A percentile compares a stretch with the other conserved stretches of the same genome.
phyloP scores from a whole-genome alignment of 805 yeast genomes.

The Komagataella mondaviorum region DNA sequence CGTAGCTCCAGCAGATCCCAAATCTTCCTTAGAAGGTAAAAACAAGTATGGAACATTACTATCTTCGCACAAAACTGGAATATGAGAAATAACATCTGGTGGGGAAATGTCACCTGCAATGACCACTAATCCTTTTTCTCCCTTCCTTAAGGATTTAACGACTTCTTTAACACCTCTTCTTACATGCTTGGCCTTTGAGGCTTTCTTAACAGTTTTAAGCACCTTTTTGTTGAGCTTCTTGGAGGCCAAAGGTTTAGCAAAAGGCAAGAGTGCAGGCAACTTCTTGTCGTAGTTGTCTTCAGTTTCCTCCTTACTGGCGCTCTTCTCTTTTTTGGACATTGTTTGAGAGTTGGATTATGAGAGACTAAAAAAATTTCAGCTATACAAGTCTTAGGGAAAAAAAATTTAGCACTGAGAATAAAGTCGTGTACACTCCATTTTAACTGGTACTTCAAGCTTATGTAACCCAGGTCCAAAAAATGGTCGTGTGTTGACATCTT shows the following conservation, averaged over 20 bases:
- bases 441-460: background rate
- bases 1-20: slow-evolving; percentile 98
- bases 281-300: slow-evolving; percentile 87
- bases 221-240: slow-evolving; percentile 93
- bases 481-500: background rate
- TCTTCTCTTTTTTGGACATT: slow-evolving; percentile 33
- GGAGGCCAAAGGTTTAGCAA: slow-evolving; percentile 91
- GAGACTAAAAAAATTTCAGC: background rate
- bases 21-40: slow-evolving; percentile 94
- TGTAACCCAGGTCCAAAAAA: background rate
- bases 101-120: slow-evolving; percentile 99
- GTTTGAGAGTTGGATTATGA: slow-evolving; percentile 1
- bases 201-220: slow-evolving; percentile 91
- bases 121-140: slow-evolving; percentile 92
- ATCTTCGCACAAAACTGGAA: slow-evolving; percentile 97
- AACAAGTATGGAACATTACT: slow-evolving; percentile 81
- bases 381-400: background rate
- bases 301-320: slow-evolving; percentile 19
- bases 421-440: background rate
- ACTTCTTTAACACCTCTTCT: slow-evolving; percentile 99
- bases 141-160: slow-evolving; percentile 93
- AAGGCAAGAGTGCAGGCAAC: slow-evolving; percentile 80
- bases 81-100: slow-evolving; percentile 90
- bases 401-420: background rate
- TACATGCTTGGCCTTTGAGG: slow-evolving; percentile 96